Conservation (phyloP, 2,329 filamentous ascomycete species). For the Clarireedia paspali region DNA sequence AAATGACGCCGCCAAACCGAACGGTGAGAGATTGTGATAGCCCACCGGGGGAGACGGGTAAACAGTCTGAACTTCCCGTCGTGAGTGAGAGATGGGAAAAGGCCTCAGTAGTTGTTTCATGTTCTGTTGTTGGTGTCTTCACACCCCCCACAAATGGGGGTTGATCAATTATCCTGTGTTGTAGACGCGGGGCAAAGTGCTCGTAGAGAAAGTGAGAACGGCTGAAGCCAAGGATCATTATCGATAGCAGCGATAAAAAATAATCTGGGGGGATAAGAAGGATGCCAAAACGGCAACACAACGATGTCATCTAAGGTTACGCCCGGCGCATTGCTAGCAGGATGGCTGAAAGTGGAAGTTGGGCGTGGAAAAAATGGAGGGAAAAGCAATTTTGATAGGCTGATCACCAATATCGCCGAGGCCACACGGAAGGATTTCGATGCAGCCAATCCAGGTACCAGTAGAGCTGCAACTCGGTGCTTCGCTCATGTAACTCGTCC, state of each 20-base stretch:
- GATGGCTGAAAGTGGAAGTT: not conserved
- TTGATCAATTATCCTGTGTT: not conserved
- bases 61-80: not conserved
- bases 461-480: not conserved
- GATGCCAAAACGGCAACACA: not conserved
- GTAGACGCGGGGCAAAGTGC: slow-evolving; percentile 10
- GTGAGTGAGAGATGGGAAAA: not conserved
- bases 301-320: slow-evolving; percentile 3
- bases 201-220: slow-evolving; percentile 4
- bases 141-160: slow-evolving; percentile 4
- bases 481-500: not conserved
- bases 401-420: not conserved
- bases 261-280: slow-evolving; percentile 1
- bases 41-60: slow-evolving; percentile 1
- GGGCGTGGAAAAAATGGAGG: not conserved
- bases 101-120: slow-evolving; percentile 2
- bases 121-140: not conserved
- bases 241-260: slow-evolving; percentile 4
- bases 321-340: slow-evolving; percentile 1
- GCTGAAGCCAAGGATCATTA: slow-evolving; percentile 6
- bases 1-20: not conserved
- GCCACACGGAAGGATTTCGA: not conserved
- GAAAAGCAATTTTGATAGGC: not conserved
- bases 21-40: not conserved
- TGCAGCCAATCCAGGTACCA: slow-evolving; percentile 6